Evolutionary conservation across 768 basidiomycete species (phyloP), one percentile per base, ranked within the genome.

Genomic region (Royoungia palumana): DNA sequence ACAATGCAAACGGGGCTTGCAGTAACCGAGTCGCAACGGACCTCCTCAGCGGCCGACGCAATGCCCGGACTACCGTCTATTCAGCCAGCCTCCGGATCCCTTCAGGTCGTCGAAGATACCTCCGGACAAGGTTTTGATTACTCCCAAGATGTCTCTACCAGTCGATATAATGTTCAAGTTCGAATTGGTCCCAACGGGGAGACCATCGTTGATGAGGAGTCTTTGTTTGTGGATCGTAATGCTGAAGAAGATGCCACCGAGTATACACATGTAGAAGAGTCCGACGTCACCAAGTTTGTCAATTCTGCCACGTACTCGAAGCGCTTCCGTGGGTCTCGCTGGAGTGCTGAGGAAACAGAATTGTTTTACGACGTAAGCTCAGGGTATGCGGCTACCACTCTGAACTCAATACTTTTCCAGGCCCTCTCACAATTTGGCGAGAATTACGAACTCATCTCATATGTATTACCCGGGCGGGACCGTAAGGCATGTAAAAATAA

Each of bases 401-500:
- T 47, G 16, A 42, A 27, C 17, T 41, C 47, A 35, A 67, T 46
- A 4, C 24, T 28, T 42, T 46, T 27, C n/a, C 59, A 94, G 93
- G 90, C 89, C n/a, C 71, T 94, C 25, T 77, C 83, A 4, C 91
- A 93, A 62, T 93, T 91, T 56, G 91, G 91, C 27, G 89, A 93
- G 65, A 93, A 94, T 58, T 95, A 94, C 60, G 92, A 94, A 64
- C 77, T 94, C 35, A 93, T 95, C 52, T 88, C 93, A 3, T 84
- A 83, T 57, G 76, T 93, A 12, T 75, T 95, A 17, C 89, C 90
- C 34, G 85, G 86, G 16, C 84, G 93, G 14, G 88, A 91, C 60
- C 78, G 93, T 17, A 90, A 87, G 61, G 85, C 92, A 22, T 92
- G 94, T 67, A 93, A 91, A 69, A 87, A 89, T 66, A 95, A 95